A percentile compares a stretch with the other conserved stretches of the same genome.
phyloP scores from a whole-genome alignment of 2,329 filamentous ascomycete species.

The Xylariales sp. region DNA sequence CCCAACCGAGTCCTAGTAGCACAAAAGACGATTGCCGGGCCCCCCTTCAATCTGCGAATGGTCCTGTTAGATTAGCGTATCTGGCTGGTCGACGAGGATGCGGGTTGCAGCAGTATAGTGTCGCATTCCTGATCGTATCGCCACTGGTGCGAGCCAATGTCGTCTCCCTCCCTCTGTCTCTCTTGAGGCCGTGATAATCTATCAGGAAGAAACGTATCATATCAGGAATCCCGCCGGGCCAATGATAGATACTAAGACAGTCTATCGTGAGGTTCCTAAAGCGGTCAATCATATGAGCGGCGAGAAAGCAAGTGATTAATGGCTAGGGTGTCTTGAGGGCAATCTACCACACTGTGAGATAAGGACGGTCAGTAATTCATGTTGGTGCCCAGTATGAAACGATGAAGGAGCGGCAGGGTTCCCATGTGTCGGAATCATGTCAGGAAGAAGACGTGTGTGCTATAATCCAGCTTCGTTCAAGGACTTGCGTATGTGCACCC shows the following conservation, averaged over 20 bases:
- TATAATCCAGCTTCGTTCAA: too few species aligned
- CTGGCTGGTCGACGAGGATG: constrained; percentile 34
- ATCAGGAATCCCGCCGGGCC: not conserved
- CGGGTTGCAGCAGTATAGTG: constrained; percentile 39
- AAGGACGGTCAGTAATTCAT: constrained; percentile 22
- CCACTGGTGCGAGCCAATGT: constrained; percentile 34
- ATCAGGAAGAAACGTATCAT: constrained; percentile 6
- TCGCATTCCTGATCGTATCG: constrained; percentile 35
- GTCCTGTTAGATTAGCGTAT: constrained; percentile 35
- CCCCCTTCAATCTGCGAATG: constrained; percentile 33
- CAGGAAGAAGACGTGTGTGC: not conserved
- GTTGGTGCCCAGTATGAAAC: constrained; percentile 8
- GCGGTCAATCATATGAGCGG: not conserved
- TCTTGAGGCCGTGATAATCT: not conserved
- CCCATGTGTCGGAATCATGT: constrained; percentile 11
- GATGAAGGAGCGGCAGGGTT: constrained; percentile 24
- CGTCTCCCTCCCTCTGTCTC: too few species aligned
- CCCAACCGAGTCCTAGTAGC: constrained; percentile 30
- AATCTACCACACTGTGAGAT: constrained; percentile 1
- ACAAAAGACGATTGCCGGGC: constrained; percentile 37
- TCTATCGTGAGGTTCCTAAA: not conserved
- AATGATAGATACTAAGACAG: not conserved
- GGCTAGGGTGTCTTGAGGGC: constrained; percentile 15
- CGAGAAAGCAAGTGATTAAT: not conserved
- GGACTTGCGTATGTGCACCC: too few species aligned